phyloP scores from a whole-genome alignment of 2,329 filamentous ascomycete species.

The Drechslerella dactyloides region DNA sequence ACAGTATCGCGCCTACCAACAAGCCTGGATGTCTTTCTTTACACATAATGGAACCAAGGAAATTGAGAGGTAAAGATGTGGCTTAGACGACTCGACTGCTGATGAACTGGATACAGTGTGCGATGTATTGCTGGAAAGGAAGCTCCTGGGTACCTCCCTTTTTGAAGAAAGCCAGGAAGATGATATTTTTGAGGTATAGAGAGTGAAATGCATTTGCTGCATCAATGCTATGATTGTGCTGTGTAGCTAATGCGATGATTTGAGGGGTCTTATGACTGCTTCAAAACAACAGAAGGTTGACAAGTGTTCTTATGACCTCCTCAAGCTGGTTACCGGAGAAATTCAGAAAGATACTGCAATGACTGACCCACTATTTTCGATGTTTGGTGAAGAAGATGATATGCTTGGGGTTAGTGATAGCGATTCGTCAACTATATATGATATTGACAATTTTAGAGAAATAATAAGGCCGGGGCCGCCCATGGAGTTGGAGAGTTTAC shows the following conservation, averaged over 20 bases:
- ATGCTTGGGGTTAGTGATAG: conserved; percentile 1
- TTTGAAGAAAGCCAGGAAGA: conserved; percentile 5
- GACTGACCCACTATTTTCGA: no score
- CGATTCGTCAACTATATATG: conserved; percentile 11
- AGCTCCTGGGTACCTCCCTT: neutral
- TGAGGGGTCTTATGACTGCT: neutral
- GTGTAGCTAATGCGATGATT: neutral
- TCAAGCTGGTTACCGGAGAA: no score
- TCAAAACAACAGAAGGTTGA: neutral
- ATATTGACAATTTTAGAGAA: conserved; percentile 8
- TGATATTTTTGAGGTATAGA: neutral
- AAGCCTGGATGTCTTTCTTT: conserved; percentile 4
- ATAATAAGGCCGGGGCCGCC: conserved; percentile 1
- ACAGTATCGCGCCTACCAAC: neutral
- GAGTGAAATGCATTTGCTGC: neutral
- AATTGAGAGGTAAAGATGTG: conserved; percentile 12
- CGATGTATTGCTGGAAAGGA: neutral
- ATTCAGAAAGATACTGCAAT: no score
- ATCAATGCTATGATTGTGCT: conserved; percentile 1
- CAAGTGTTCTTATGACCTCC: no score
- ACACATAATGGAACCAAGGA: conserved; percentile 9
- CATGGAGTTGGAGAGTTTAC: neutral
- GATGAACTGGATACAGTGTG: neutral
- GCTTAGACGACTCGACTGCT: neutral
- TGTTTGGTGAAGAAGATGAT: neutral